These are phyloP conservation scores for Detonula confervacea DNA, from an alignment of 352 stramenopile species.

Conservation along the genomic window DNA sequence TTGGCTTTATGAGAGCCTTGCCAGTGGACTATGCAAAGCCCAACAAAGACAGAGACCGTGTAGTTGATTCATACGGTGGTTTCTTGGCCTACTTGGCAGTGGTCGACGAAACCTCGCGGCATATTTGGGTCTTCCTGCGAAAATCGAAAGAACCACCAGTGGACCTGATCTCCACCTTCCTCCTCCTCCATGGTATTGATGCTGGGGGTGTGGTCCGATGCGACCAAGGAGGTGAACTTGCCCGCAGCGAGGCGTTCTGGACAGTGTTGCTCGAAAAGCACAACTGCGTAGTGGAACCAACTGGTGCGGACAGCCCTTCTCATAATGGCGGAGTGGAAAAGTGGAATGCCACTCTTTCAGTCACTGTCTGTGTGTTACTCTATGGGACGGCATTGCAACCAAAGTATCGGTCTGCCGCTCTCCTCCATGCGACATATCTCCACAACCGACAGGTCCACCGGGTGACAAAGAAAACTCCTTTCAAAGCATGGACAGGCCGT, in stretches of 20 bases:
- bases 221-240: constrained; percentile 43
- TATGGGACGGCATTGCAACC: constrained; percentile 24
- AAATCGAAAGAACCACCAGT: constrained; percentile 35
- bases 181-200: constrained; percentile 2
- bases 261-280: background rate
- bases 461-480: constrained; percentile 28
- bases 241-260: background rate
- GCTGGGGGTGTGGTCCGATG: constrained; percentile 24
- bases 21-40: background rate
- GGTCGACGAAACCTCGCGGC: constrained; percentile 4
- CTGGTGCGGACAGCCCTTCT: constrained; percentile 19
- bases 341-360: constrained; percentile 13
- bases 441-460: constrained; percentile 22
- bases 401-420: constrained; percentile 25
- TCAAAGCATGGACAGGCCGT: constrained; percentile 20
- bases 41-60: background rate
- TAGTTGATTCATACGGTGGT: constrained; percentile 13
- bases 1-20: constrained; percentile 11
- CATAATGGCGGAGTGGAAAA: constrained; percentile 30
- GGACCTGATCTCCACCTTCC: background rate
- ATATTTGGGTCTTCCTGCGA: constrained; percentile 30
- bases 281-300: constrained; percentile 23
- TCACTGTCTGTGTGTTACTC: constrained; percentile 15
- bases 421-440: constrained; percentile 29
- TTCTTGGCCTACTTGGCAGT: constrained; percentile 8